Evolutionary conservation across 2,329 filamentous ascomycete genomes (phyloP).

Genomic region (Phialocephala sp.): DNA sequence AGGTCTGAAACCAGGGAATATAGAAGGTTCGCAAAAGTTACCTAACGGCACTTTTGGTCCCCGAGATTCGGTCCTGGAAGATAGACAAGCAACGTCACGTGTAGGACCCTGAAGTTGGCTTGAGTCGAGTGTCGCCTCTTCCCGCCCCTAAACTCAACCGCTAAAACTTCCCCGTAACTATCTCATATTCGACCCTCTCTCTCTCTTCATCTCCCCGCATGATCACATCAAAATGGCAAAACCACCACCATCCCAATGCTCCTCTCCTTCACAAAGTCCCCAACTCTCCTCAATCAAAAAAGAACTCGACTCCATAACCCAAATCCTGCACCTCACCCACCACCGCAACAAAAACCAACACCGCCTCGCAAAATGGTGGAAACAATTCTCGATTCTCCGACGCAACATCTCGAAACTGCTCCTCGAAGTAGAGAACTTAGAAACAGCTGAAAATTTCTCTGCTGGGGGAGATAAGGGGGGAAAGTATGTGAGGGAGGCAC

Average conservation of each 20-base stretch:
- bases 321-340: conserved; percentile 73
- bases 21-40: not conserved
- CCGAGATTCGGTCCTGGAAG: not conserved
- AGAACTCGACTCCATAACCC: conserved; percentile 48
- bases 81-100: not conserved
- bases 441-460: conserved; percentile 22
- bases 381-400: conserved; percentile 72
- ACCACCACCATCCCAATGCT: not conserved
- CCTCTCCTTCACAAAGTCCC: conserved; percentile 1
- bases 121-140: not conserved
- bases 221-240: not conserved
- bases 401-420: conserved; percentile 66
- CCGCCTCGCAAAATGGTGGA: conserved; percentile 81
- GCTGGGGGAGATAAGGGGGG: conserved; percentile 8
- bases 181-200: not conserved
- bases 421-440: conserved; percentile 41
- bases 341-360: conserved; percentile 94
- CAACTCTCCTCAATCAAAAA: conserved; percentile 11
- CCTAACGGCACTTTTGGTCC: not conserved
- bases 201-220: not conserved
- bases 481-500: conserved; percentile 34
- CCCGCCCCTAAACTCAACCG: conserved; percentile 11
- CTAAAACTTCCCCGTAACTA: not conserved
- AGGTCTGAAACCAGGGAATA: not conserved
- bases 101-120: not conserved